Evolutionary conservation across 2,329 filamentous ascomycete genomes (phyloP), one percentile per base, ranked within the genome.

Genomic region (Aureobasidium leucospermi): DNA sequence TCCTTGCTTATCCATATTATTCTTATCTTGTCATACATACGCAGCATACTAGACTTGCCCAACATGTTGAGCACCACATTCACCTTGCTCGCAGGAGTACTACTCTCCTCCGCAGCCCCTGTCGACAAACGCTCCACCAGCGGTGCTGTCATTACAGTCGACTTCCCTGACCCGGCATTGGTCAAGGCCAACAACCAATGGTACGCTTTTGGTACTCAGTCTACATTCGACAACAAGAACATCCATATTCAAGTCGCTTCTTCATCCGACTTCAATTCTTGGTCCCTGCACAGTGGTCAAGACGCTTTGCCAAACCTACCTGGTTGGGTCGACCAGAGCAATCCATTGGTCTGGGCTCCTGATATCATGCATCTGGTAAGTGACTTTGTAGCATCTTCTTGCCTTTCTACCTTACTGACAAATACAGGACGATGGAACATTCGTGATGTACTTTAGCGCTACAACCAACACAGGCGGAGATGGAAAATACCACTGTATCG

Each of bases 201-300:
- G 70, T 73, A 70, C 53, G 70, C 70, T 7, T 73, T 71, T 53
- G 72, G 63, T 31, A 72, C 71, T 2, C 57, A 59, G 53, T 68
- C 67, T 28, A 62, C 62, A 15, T 63, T 60, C 28, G 61, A 61
- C 31, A 59, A 63, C 13, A 64, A 62, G 42, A 57, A 57, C 41
- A 65, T 66, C 64, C 67, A 73, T 45, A 65, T 73, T 15, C 73
- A 73, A 58, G 49, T 73, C 7, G 73, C 72, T 13, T 65, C 63
- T 1, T 74, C 72, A 1, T 48, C 51, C n/a, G 68, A 74, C 63
- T 73, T 73, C 62, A 49, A 61, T 11, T 65, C 63, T 51, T 73
- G 70, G 69, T 63, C 58, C 0, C 52, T 72, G 38, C 56, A 60
- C 42, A 58, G 65, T 2, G 62, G 59, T 34, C 55, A 67, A 34